A percentile compares a stretch with the other conserved stretches of the same genome.
These are phyloP conservation scores for Diaporthe ampelina DNA, from an alignment of 2,329 filamentous ascomycete species.

Conservation along the genomic window DNA sequence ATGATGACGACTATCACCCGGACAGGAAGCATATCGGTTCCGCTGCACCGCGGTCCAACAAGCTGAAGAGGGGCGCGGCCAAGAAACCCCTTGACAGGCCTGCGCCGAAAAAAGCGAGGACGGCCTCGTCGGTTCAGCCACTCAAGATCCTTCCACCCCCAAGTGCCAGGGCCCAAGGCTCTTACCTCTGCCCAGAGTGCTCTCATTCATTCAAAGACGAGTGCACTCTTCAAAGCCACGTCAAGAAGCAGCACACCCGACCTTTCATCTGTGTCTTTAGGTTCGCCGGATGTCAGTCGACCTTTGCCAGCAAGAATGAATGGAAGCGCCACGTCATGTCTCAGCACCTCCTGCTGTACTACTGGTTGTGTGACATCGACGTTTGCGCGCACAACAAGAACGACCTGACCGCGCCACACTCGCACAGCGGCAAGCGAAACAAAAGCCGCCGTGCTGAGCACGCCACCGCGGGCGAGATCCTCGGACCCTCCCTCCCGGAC, in stretches of 20 bases:
- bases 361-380: conserved; percentile 82
- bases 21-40: conserved; percentile 11
- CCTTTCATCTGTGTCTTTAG: conserved; percentile 84
- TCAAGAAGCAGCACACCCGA: conserved; percentile 67
- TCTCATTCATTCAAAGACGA: conserved; percentile 60
- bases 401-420: conserved; percentile 47
- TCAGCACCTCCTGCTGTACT: conserved; percentile 81
- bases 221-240: conserved; percentile 61
- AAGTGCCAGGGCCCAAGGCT: conserved; percentile 32
- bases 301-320: conserved; percentile 88
- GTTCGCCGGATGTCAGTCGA: conserved; percentile 80
- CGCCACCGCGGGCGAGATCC: conserved; percentile 35
- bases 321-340: conserved; percentile 92
- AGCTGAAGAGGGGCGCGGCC: conserved; percentile 45
- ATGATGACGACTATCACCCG: conserved; percentile 38
- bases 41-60: conserved; percentile 33
- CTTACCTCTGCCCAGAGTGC: conserved; percentile 55
- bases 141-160: conserved; percentile 37
- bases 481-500: conserved; percentile 58
- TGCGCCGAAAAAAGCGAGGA: conserved; percentile 34
- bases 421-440: conserved; percentile 41
- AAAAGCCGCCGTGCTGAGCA: conserved; percentile 30
- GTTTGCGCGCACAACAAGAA: conserved; percentile 59
- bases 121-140: conserved; percentile 38
- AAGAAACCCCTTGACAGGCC: conserved; percentile 26